Conservation (phyloP, 1,139 yeast genomes). For the Yamadazyma diddensiae region DNA sequence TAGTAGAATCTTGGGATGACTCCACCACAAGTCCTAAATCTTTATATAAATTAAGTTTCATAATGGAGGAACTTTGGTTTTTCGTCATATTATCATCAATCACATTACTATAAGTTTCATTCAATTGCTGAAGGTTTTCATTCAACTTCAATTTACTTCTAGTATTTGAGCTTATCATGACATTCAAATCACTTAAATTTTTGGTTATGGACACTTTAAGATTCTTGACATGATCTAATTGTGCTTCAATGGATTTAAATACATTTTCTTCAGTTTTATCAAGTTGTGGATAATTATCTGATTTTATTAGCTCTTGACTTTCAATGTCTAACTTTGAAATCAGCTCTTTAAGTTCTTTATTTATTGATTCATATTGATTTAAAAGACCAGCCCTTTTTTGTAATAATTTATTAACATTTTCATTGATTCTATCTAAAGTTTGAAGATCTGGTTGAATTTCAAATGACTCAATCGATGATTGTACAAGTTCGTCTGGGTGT, state of each 20-base stretch:
- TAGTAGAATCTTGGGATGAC: slow-evolving; percentile 8
- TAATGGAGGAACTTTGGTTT: slow-evolving; percentile 32
- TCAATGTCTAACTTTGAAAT: slow-evolving; percentile 21
- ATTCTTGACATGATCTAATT: slow-evolving; percentile 9
- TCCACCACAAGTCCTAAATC: slow-evolving; percentile 44
- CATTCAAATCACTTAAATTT: slow-evolving; percentile 54
- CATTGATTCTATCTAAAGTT: slow-evolving; percentile 47
- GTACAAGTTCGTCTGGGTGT: slow-evolving; percentile 36
- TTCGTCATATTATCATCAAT: slow-evolving; percentile 22
- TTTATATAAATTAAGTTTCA: slow-evolving; percentile 44
- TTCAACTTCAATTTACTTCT: slow-evolving; percentile 41
- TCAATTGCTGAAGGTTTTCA: slow-evolving; percentile 25
- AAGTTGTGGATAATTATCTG: slow-evolving; percentile 15
- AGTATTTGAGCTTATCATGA: slow-evolving; percentile 46
- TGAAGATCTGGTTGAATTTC: slow-evolving; percentile 53
- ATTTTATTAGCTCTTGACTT: slow-evolving; percentile 22
- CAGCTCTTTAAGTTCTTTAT: slow-evolving; percentile 20
- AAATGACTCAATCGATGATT: slow-evolving; percentile 45
- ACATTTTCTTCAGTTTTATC: slow-evolving; percentile 3
- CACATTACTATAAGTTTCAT: slow-evolving; percentile 21
- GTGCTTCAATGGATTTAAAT: slow-evolving; percentile 3
- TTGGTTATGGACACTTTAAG: slow-evolving; percentile 53
- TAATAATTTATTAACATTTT: slow-evolving; percentile 29
- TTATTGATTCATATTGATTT: slow-evolving; percentile 19
- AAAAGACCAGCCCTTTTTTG: slow-evolving; percentile 24